Evolutionary conservation across 805 yeast genomes (phyloP).

Genomic region (Grigorovia transvaalensis): DNA sequence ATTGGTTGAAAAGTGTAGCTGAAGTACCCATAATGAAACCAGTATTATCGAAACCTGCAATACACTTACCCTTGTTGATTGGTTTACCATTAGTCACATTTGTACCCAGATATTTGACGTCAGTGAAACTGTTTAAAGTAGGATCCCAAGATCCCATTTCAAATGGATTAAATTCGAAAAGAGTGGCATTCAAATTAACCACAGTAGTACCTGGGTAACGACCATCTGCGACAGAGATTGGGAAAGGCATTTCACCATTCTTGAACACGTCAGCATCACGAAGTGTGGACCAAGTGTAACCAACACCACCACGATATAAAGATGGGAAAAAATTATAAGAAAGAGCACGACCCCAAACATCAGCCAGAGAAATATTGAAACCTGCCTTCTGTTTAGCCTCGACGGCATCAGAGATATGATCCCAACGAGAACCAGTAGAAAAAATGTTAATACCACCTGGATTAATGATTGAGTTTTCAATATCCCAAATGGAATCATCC

Average conservation of each 20-base stretch:
- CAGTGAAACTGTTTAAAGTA: constrained; percentile 51
- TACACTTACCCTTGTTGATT: constrained; percentile 36
- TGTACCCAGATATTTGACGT: constrained; percentile 62
- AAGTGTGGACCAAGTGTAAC: constrained; percentile 47
- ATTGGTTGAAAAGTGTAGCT: constrained; percentile 65
- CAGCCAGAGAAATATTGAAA: constrained; percentile 56
- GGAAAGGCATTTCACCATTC: constrained; percentile 61
- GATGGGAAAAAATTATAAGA: constrained; percentile 64
- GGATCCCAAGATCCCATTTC: constrained; percentile 89
- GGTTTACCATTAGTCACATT: constrained; percentile 51
- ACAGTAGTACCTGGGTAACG: constrained; percentile 51
- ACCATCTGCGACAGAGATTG: constrained; percentile 55
- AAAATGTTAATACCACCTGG: constrained; percentile 55
- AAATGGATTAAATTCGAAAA: constrained; percentile 52
- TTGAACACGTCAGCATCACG: constrained; percentile 51
- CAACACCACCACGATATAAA: constrained; percentile 51
- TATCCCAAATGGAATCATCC: constrained; percentile 54
- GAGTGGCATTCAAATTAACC: constrained; percentile 57
- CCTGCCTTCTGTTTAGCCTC: constrained; percentile 51
- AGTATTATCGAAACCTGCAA: constrained; percentile 66
- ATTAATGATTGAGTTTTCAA: constrained; percentile 46
- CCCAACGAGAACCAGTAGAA: constrained; percentile 42
- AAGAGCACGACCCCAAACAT: constrained; percentile 70
- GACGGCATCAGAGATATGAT: constrained; percentile 43
- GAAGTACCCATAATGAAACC: constrained; percentile 80